These are phyloP conservation scores for Fragaria iinumae DNA, from an alignment of 306 rosid genomes.

Conservation along the genomic window DNA sequence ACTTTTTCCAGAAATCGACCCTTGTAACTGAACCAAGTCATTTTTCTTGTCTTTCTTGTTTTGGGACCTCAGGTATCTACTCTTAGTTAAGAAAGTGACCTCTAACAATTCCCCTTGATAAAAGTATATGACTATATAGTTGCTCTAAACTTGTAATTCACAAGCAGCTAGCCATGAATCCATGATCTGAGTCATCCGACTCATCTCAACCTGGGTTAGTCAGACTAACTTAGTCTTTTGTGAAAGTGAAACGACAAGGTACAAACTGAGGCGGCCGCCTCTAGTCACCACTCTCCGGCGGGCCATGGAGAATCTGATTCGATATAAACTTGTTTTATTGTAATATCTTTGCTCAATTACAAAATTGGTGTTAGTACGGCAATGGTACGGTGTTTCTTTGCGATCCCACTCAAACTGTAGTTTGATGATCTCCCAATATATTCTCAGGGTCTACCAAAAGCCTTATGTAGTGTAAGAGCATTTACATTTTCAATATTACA, in stretches of 20 bases:
- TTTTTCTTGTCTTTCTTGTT: neutral
- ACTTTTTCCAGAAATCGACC: slow-evolving; percentile 2
- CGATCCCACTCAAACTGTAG: neutral
- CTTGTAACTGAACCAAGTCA: neutral
- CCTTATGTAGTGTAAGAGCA: neutral
- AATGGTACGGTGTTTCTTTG: too few species aligned
- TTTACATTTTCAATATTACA: too few species aligned
- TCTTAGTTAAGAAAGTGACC: neutral
- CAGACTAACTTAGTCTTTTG: neutral
- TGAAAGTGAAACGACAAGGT: too few species aligned
- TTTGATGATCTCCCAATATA: neutral
- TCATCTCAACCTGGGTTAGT: neutral
- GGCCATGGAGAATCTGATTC: neutral
- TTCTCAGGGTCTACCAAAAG: neutral
- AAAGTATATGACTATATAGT: neutral
- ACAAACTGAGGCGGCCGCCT: too few species aligned
- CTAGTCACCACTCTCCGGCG: neutral
- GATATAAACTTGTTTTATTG: too few species aligned
- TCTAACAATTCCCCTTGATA: neutral
- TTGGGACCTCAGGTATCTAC: neutral
- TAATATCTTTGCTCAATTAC: neutral
- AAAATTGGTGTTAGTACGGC: neutral
- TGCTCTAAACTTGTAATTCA: neutral
- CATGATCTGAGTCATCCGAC: neutral
- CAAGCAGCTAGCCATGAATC: neutral